Evolutionary conservation across 345 rosid genomes (phyloP).

Genomic region (Rhodomyrtus tomentosa): DNA sequence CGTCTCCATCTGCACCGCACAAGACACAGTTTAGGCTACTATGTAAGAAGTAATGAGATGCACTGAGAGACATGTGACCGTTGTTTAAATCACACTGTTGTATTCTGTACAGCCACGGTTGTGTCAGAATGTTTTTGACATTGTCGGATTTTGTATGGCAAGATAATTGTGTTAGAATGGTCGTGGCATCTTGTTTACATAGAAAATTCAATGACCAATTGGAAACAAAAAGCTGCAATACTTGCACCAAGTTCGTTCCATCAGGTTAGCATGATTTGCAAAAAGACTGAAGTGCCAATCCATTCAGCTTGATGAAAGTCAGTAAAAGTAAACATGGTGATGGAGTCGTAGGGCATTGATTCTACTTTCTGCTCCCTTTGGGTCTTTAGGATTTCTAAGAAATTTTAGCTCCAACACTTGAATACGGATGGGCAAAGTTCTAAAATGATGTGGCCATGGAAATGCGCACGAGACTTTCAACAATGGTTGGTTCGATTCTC

Average conservation of each 20-base stretch:
- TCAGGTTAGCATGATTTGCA: neutral
- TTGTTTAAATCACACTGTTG: neutral
- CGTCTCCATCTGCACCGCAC: constrained; percentile 50
- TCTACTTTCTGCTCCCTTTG: neutral
- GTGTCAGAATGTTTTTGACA: neutral
- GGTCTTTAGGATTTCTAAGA: neutral
- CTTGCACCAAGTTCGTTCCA: neutral
- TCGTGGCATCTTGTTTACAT: neutral
- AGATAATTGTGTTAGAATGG: neutral
- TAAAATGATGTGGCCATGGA: neutral
- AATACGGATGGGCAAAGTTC: neutral
- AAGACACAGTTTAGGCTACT: neutral
- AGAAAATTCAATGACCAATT: neutral
- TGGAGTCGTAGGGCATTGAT: neutral
- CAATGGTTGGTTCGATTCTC: neutral
- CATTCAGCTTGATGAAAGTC: neutral
- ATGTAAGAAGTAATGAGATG: neutral
- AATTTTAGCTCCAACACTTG: neutral
- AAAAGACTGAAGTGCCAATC: neutral
- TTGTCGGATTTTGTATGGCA: neutral
- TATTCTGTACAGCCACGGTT: neutral
- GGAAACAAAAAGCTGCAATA: neutral
- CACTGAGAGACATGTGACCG: neutral
- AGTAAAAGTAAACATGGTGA: neutral
- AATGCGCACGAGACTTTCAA: neutral